phyloP scores from a whole-genome alignment of 1,139 yeast genomes.

The Yamadazyma atmosphaerica region DNA sequence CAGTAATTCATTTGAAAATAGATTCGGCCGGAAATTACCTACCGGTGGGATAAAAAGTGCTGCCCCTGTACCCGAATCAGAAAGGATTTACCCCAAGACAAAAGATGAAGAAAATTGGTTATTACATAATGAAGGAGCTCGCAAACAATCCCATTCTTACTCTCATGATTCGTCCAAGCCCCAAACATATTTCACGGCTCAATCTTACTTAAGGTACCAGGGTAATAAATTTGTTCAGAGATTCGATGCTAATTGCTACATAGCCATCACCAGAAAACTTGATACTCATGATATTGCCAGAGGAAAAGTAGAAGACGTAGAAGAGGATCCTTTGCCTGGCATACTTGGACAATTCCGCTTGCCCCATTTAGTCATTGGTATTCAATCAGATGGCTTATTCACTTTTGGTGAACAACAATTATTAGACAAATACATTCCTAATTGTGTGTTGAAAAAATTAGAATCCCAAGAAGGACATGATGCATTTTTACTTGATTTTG shows the following conservation, averaged over 20 bases:
- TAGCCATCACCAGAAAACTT: constrained; percentile 85
- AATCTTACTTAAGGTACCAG: constrained; percentile 88
- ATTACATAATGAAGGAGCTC: constrained; percentile 44
- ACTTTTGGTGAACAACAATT: constrained; percentile 89
- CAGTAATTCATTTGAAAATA: constrained; percentile 83
- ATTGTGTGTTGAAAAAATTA: constrained; percentile 65
- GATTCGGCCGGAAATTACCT: constrained; percentile 83
- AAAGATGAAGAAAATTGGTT: constrained; percentile 50
- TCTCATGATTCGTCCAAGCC: constrained; percentile 41
- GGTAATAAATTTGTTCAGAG: constrained; percentile 86
- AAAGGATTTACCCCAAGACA: constrained; percentile 31
- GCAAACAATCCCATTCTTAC: constrained; percentile 2
- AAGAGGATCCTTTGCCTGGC: constrained; percentile 40
- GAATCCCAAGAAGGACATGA: constrained; percentile 98
- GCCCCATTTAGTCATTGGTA: constrained; percentile 85
- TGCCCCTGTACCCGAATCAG: constrained; percentile 14
- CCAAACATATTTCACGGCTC: constrained; percentile 92
- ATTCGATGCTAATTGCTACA: constrained; percentile 96
- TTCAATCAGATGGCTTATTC: constrained; percentile 88
- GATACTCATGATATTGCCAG: constrained; percentile 95
- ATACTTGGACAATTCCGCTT: constrained; percentile 55
- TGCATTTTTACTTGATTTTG: constrained; percentile 89
- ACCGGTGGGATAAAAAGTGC: constrained; percentile 10
- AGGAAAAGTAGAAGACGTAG: constrained; percentile 42
- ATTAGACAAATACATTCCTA: constrained; percentile 73